Conservation (phyloP, 176 grass and related monocot genomes). For the Raddia distichophylla region DNA sequence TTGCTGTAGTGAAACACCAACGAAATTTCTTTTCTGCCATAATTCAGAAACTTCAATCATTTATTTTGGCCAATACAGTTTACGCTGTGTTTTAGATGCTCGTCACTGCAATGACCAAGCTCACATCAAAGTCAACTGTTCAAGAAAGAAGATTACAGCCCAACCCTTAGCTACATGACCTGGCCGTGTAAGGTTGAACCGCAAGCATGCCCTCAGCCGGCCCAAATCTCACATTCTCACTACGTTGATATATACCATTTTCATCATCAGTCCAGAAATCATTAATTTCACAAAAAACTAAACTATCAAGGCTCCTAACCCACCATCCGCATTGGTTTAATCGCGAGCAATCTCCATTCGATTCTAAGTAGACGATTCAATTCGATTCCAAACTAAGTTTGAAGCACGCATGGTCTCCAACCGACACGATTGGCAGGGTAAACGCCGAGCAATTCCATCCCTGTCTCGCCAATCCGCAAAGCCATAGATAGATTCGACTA, state of each 20-base stretch:
- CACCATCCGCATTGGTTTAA: neutral
- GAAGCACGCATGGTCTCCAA: neutral
- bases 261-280: constrained; percentile 14
- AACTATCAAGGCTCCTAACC: constrained; percentile 19
- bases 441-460: constrained; percentile 18
- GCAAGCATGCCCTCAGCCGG: neutral
- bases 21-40: neutral
- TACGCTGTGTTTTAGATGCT: neutral
- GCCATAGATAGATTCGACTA: neutral
- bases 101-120: neutral
- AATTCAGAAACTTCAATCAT: constrained; percentile 5
- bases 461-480: constrained; percentile 5
- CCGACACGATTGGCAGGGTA: neutral
- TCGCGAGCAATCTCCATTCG: neutral
- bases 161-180: neutral
- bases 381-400: neutral
- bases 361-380: neutral
- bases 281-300: constrained; percentile 14
- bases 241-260: neutral
- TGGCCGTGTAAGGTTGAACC: constrained; percentile 3
- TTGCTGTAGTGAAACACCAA: neutral
- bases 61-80: neutral
- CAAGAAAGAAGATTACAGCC: neutral
- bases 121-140: constrained; percentile 10
- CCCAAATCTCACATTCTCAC: neutral